These are phyloP conservation scores for Saposhnikovia divaricata DNA, from an alignment of 129 eudicot genomes.

Conservation along the genomic window DNA sequence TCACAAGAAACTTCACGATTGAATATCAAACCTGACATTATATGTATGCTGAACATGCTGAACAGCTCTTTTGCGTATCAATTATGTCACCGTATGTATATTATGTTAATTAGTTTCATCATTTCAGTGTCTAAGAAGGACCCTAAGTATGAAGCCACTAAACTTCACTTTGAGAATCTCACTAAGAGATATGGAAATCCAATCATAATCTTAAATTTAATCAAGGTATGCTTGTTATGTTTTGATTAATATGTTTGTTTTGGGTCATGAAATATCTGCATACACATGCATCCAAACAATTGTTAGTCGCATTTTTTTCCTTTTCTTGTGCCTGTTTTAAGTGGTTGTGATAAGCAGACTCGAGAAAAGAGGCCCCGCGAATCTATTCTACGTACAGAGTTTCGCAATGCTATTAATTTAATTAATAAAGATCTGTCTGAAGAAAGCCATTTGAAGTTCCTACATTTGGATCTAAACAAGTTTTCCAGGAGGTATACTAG, in stretches of 20 bases:
- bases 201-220: slow-evolving; percentile 74
- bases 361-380: slow-evolving; percentile 94
- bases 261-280: slow-evolving; percentile 4
- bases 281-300: neutral
- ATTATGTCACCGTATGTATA: neutral
- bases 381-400: slow-evolving; percentile 76
- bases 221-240: slow-evolving; percentile 52
- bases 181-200: slow-evolving; percentile 91
- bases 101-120: slow-evolving; percentile 9
- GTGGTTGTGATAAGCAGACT: slow-evolving; percentile 39
- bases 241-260: neutral
- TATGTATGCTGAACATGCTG: slow-evolving; percentile 38
- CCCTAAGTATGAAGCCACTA: slow-evolving; percentile 63
- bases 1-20: slow-evolving; percentile 95
- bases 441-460: slow-evolving; percentile 75
- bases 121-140: slow-evolving; percentile 79
- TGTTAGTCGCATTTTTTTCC: neutral
- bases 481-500: slow-evolving; percentile 54
- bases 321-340: neutral
- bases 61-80: slow-evolving; percentile 5
- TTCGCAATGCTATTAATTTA: slow-evolving; percentile 68
- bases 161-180: slow-evolving; percentile 87
- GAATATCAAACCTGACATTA: slow-evolving; percentile 80
- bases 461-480: slow-evolving; percentile 91
- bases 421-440: slow-evolving; percentile 65